phyloP scores from a whole-genome alignment of 2,329 filamentous ascomycete genomes.

The Ceratocystis lukuohia region DNA sequence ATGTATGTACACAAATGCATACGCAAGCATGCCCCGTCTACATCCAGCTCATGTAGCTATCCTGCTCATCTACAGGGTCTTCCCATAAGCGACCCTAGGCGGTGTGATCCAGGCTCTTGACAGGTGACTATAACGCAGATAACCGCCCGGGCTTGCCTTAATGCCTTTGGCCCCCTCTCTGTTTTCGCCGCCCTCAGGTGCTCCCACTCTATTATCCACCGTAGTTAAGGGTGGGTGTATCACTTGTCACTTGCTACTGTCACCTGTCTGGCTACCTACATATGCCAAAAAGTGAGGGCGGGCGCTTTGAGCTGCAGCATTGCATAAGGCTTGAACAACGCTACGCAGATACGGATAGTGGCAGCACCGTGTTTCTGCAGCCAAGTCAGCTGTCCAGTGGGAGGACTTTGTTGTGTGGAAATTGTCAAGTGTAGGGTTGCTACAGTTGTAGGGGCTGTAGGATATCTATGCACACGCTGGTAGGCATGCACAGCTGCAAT shows the following conservation, averaged over 20 bases:
- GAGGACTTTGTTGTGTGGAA: neutral
- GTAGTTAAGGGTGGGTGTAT: neutral
- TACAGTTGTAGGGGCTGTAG: neutral
- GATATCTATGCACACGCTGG: neutral
- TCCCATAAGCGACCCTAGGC: neutral
- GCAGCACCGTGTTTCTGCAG: neutral
- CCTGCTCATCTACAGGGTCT: neutral
- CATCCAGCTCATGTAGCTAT: neutral
- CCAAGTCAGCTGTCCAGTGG: neutral
- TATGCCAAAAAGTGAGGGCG: neutral
- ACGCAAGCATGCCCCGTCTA: neutral
- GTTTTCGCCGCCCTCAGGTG: neutral
- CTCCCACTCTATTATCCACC: neutral
- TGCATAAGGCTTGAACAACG: too few species aligned
- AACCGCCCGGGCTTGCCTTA: neutral
- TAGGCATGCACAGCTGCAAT: too few species aligned
- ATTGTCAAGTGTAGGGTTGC: neutral
- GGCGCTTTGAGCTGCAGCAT: neutral
- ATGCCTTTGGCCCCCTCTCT: neutral
- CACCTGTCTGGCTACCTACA: slow-evolving; percentile 3
- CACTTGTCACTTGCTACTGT: neutral
- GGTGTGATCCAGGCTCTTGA: neutral
- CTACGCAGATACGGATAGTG: neutral
- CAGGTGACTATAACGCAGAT: neutral
- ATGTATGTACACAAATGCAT: neutral